Evolutionary conservation across 306 rosid genomes (phyloP), one percentile per base, ranked within the genome.

Genomic region (Pyrus pyrifolia): DNA sequence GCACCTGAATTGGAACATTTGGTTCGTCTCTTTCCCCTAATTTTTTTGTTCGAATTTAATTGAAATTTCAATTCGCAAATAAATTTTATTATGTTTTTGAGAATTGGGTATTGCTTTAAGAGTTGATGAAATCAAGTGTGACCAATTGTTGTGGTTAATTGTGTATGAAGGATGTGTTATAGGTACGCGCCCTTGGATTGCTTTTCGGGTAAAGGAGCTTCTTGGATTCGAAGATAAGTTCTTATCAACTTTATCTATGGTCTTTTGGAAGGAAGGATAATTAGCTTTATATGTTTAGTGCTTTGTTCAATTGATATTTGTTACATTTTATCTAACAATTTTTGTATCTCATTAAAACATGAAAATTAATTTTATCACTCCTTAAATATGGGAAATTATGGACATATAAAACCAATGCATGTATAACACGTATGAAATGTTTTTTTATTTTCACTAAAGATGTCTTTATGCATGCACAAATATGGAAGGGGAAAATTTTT

Each of bases 151-250:
- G 11, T 42, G 22, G 6, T 59, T 59, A 71, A 59, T 40, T 70
- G 63, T 7, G 29, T 46, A 22, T 71, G 84, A 59, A 58, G 76
- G 71, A 78, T 83, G 83, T 76, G 84, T 81, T 80, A 23, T 72
- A 90, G 97, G 99, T 10, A 86, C 90, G 63, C 87, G 75, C 76
- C 99, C 99, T 1, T 95, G 97, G 99, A 88, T 95, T 71, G 90
- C 97, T 27, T 83, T 68, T 67, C 85, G 91, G 84, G 99, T 90
- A 59, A 95, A 97, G 0, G 97, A 95, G 81, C 90, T 95, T 82
- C 92, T 92, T 11, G 99, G 99, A 25, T 95, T 95, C 33, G 97
- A 95, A 82, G 99, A 95, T 61, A 95, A 87, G 96, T 95, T 76
- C 97, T 95, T 61, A 95, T 95, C 73, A 92, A 95, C 90, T 95